A percentile compares a stretch with the other conserved stretches of the same genome.
Conservation (phyloP, 1,284 basidiomycete genomes). For the Boletus smithii region DNA sequence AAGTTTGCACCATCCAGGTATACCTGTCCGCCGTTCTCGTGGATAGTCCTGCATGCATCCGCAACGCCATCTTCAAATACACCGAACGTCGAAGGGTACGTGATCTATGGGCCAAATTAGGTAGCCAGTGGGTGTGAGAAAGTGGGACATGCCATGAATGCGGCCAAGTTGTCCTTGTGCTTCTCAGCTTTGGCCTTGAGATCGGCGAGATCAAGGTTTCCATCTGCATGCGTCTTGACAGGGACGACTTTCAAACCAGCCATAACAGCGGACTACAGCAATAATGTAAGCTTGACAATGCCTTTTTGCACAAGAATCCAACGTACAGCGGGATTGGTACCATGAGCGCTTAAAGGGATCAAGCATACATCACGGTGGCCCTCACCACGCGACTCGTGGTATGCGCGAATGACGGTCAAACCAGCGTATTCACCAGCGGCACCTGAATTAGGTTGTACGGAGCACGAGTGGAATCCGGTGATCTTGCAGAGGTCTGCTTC, state of each 20-base stretch:
- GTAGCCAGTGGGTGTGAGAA: slow-evolving; percentile 21
- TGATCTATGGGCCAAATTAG: slow-evolving; percentile 55
- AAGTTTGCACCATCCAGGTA: slow-evolving; percentile 97
- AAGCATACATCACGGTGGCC: slow-evolving; percentile 88
- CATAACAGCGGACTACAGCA: slow-evolving; percentile 85
- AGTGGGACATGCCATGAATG: slow-evolving; percentile 80
- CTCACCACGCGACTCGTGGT: slow-evolving; percentile 87
- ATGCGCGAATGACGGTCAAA: slow-evolving; percentile 89
- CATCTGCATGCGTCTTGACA: slow-evolving; percentile 85
- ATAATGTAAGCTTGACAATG: slow-evolving; percentile 11
- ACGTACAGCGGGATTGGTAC: slow-evolving; percentile 90
- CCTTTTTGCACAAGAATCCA: not conserved
- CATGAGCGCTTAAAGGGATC: slow-evolving; percentile 94
- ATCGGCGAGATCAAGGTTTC: slow-evolving; percentile 87
- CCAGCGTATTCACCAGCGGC: slow-evolving; percentile 97
- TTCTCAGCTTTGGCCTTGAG: slow-evolving; percentile 84
- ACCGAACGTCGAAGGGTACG: slow-evolving; percentile 95
- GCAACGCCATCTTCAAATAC: slow-evolving; percentile 94
- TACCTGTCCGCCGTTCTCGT: slow-evolving; percentile 94
- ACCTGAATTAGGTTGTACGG: slow-evolving; percentile 96
- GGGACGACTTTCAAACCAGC: slow-evolving; percentile 95
- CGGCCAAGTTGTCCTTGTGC: slow-evolving; percentile 89
- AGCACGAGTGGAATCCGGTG: slow-evolving; percentile 93
- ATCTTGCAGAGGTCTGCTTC: slow-evolving; percentile 90
- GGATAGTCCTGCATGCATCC: slow-evolving; percentile 90